Evolutionary conservation across 2,329 filamentous ascomycete species (phyloP), one percentile per base, ranked within the genome.

Genomic region (Neofusicoccum parvum): DNA sequence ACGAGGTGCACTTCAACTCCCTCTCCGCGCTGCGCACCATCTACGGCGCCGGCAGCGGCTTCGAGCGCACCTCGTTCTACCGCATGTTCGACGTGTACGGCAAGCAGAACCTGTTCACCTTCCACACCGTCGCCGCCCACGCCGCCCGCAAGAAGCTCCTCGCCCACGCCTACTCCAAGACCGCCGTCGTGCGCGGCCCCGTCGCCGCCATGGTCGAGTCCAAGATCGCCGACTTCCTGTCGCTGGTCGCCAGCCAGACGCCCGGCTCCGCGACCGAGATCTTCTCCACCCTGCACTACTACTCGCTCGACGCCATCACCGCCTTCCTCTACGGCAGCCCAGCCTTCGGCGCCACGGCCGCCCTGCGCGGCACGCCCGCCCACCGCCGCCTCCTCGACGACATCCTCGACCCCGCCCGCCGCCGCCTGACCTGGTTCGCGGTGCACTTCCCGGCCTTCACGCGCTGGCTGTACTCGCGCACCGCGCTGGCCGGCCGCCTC

Each of bases 1-100:
- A 79, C 58, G 81, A 85, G 67, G 72, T 85, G 68, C 76, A 79
- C 2, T 80, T 80, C 70, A 79, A 78, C 66, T 77, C 72, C 37
- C 72, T 84, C 0, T 72, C 79, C 0, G 85, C 84, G 0, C 67
- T 86, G 43, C 78, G 80, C n/a, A 80, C 79, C 0, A 86, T 87
- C 23, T 86, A 87, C 70, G 83, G 84, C 0, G 80, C 84, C 0
- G 84, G 85, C 1, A 82, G 78, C 51, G 79, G 79, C 0, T 86
- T 82, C 64, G 83, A 81, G 46, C 73, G 83, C 45, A 84, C 83
- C 0, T 53, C 60, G 1, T 87, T 86, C 69, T 87, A 87, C 64
- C 78, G 80, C 50, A 85, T 86, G 81, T 86, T 87, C 66, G 83
- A 85, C 67, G 82, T 80, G 0, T 85, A 85, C 58, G 83, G 82